A percentile compares a stretch with the other conserved stretches of the same genome.
phyloP scores from a whole-genome alignment of 306 rosid genomes.

The Lablab purpureus region DNA sequence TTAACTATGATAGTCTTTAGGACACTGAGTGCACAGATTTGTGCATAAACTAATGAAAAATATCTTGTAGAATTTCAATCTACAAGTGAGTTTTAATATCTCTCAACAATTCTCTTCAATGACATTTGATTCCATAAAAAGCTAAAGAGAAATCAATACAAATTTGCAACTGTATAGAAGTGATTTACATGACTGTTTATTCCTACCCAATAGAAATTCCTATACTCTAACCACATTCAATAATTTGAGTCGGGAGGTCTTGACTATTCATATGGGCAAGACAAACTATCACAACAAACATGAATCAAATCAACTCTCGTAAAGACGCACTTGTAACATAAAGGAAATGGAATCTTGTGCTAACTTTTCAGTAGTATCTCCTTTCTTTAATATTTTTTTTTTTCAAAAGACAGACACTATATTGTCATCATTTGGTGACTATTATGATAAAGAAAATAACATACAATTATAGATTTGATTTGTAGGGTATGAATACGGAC shows the following conservation, averaged over 20 bases:
- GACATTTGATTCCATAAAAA: conserved; percentile 14
- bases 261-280: conserved; percentile 19
- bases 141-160: conserved; percentile 13
- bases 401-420: conserved; percentile 7
- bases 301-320: conserved; percentile 19
- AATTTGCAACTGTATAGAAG: conserved; percentile 25
- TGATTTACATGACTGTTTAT: conserved; percentile 34
- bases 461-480: background rate
- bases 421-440: conserved; percentile 20
- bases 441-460: background rate
- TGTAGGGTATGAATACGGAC: conserved; percentile 6
- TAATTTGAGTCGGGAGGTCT: conserved; percentile 18
- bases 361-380: conserved; percentile 1
- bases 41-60: conserved; percentile 3
- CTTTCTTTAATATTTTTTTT: conserved; percentile 16
- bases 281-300: conserved; percentile 32
- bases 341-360: conserved; percentile 2
- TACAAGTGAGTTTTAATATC: conserved; percentile 26
- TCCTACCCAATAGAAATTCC: conserved; percentile 34
- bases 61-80: conserved; percentile 3
- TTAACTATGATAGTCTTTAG: conserved; percentile 13
- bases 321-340: background rate
- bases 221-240: conserved; percentile 25
- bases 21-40: conserved; percentile 14
- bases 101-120: conserved; percentile 16